phyloP scores from a whole-genome alignment of 805 yeast genomes.

The Zygoascus flipseniorum region DNA sequence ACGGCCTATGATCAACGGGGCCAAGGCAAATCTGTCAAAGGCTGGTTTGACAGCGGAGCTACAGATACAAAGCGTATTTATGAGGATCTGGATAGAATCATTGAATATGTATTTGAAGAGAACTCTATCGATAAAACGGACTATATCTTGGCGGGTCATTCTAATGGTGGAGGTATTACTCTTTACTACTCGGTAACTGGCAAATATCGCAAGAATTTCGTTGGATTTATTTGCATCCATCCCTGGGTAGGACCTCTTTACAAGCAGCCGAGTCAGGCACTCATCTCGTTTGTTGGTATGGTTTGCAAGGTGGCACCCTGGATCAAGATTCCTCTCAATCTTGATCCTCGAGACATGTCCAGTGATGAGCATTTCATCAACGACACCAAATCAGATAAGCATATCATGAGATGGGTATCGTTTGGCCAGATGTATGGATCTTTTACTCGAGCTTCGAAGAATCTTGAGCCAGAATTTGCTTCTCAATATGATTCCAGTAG shows the following conservation, averaged over 20 bases:
- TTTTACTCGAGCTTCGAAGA: constrained; percentile 26
- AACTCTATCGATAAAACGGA: constrained; percentile 11
- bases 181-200: constrained; percentile 31
- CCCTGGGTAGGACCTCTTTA: background rate
- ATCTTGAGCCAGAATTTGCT: constrained; percentile 22
- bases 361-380: constrained; percentile 21
- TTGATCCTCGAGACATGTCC: constrained; percentile 20
- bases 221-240: constrained; percentile 21
- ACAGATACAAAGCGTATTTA: constrained; percentile 26
- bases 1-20: constrained; percentile 34
- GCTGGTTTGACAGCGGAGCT: constrained; percentile 24
- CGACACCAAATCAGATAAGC: constrained; percentile 20
- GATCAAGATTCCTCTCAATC: constrained; percentile 18
- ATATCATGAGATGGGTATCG: constrained; percentile 19
- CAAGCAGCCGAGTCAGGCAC: constrained; percentile 7
- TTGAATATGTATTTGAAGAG: constrained; percentile 9
- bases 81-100: constrained; percentile 27
- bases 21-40: constrained; percentile 27
- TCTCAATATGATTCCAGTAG: constrained; percentile 22
- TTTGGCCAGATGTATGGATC: constrained; percentile 27
- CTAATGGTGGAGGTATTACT: constrained; percentile 34
- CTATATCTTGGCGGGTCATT: constrained; percentile 29
- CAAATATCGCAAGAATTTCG: constrained; percentile 22
- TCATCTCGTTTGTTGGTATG: constrained; percentile 16
- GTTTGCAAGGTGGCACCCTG: constrained; percentile 23